Evolutionary conservation across 768 basidiomycete species (phyloP).

Genomic region (Suillus luteus): DNA sequence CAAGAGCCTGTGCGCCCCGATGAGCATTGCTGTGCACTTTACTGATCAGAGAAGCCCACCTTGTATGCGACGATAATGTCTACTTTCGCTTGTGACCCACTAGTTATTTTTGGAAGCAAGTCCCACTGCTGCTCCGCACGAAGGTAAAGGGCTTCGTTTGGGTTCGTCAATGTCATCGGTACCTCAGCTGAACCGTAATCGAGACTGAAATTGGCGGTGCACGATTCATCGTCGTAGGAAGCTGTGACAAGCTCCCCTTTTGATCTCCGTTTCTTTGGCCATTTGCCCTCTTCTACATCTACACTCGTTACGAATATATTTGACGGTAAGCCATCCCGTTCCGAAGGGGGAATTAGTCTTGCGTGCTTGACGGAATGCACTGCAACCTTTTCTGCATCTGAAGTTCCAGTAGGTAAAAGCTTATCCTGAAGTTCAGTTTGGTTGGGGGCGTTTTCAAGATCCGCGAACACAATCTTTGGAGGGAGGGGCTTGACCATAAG

Average conservation of each 20-base stretch:
- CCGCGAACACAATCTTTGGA: slow-evolving; percentile 56
- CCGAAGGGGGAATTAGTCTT: slow-evolving; percentile 64
- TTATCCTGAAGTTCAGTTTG: slow-evolving; percentile 10
- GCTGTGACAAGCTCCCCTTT: slow-evolving; percentile 22
- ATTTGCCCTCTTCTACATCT: slow-evolving; percentile 57
- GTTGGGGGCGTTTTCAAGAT: slow-evolving; percentile 15
- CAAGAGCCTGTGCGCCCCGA: slow-evolving; percentile 46
- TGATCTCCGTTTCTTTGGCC: slow-evolving; percentile 32
- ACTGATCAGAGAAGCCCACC: slow-evolving; percentile 34
- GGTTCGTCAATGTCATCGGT: not conserved
- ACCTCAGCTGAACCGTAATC: not conserved
- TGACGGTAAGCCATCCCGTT: slow-evolving; percentile 54
- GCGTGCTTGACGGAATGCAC: slow-evolving; percentile 21
- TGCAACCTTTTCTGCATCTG: not conserved
- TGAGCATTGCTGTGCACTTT: not conserved
- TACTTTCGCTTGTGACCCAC: slow-evolving; percentile 27
- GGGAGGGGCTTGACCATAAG: slow-evolving; percentile 45
- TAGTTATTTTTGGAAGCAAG: slow-evolving; percentile 24
- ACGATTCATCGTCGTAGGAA: slow-evolving; percentile 12
- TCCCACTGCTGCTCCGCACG: slow-evolving; percentile 22
- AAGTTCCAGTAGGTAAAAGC: slow-evolving; percentile 13
- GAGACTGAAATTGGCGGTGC: slow-evolving; percentile 22
- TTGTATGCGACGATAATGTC: slow-evolving; percentile 50
- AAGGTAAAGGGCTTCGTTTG: slow-evolving; percentile 14
- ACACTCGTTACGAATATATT: slow-evolving; percentile 73